Evolutionary conservation across 1,284 basidiomycete species (phyloP).

Genomic region (Mrakiaceae sp.): DNA sequence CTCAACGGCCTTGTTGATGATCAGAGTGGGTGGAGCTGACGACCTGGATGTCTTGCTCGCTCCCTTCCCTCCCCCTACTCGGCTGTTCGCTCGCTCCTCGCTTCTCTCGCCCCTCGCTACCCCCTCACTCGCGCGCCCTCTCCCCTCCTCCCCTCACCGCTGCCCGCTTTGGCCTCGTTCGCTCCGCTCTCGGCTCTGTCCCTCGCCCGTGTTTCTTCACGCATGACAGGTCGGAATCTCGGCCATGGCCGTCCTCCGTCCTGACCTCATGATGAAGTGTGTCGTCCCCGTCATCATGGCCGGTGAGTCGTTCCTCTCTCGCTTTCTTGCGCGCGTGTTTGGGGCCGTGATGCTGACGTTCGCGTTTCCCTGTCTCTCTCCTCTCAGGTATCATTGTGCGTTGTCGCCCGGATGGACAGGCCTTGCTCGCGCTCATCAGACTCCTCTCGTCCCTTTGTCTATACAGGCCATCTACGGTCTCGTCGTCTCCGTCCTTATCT

Average conservation of each 20-base stretch:
- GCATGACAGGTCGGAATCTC: constrained; percentile 64
- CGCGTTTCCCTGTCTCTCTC: background rate
- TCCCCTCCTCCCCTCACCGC: background rate
- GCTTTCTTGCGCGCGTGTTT: too few species aligned
- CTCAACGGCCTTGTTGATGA: background rate
- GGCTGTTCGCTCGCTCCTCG: background rate
- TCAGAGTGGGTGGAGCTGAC: background rate
- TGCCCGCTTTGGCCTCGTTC: background rate
- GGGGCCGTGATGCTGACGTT: too few species aligned
- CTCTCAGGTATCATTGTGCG: background rate
- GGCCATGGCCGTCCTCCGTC: constrained; percentile 92
- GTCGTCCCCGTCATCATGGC: constrained; percentile 98
- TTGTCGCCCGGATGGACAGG: background rate
- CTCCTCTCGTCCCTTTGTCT: background rate
- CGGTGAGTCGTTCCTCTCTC: constrained; percentile 35
- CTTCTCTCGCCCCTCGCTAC: background rate
- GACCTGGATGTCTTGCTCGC: background rate
- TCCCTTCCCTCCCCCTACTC: background rate
- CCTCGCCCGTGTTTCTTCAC: too few species aligned
- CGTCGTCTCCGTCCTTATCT: constrained; percentile 82
- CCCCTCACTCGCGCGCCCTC: background rate
- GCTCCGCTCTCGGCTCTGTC: too few species aligned
- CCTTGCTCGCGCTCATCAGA: background rate
- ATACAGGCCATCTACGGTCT: constrained; percentile 55
- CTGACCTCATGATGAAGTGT: constrained; percentile 90